Conservation (phyloP, 2,329 filamentous ascomycete genomes). For the Lachnellula suecica region DNA sequence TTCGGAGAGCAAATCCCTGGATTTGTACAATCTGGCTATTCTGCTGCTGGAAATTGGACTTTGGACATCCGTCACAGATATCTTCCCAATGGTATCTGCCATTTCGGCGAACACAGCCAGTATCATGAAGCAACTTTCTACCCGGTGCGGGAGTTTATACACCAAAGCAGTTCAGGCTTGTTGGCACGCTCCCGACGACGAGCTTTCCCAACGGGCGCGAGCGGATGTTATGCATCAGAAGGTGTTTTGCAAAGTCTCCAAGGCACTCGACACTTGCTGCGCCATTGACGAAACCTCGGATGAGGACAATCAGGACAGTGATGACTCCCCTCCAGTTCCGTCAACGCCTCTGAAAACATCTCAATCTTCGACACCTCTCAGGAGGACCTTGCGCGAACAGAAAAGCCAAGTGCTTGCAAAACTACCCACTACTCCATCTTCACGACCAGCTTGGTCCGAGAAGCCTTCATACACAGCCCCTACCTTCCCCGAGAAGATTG, state of each 20-base stretch:
- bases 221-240: slow-evolving; percentile 56
- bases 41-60: slow-evolving; percentile 73
- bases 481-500: slow-evolving; percentile 17
- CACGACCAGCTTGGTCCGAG: slow-evolving; percentile 22
- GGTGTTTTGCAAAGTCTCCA: slow-evolving; percentile 50
- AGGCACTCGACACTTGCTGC: slow-evolving; percentile 56
- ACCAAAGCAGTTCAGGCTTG: slow-evolving; percentile 73
- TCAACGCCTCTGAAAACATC: slow-evolving; percentile 21
- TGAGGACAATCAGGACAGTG: slow-evolving; percentile 49
- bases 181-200: slow-evolving; percentile 67
- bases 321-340: slow-evolving; percentile 41
- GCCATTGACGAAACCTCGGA: slow-evolving; percentile 59
- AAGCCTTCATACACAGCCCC: slow-evolving; percentile 21
- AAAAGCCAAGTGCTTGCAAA: slow-evolving; percentile 16
- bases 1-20: slow-evolving; percentile 58
- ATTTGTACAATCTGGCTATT: slow-evolving; percentile 73
- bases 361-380: slow-evolving; percentile 18
- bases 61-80: slow-evolving; percentile 61
- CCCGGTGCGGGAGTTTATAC: slow-evolving; percentile 69
- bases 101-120: slow-evolving; percentile 26
- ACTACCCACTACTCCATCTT: slow-evolving; percentile 6
- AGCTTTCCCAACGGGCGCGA: slow-evolving; percentile 45
- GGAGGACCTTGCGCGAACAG: slow-evolving; percentile 17
- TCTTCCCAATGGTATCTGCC: slow-evolving; percentile 26
- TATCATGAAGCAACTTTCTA: slow-evolving; percentile 35